Evolutionary conservation across 768 basidiomycete genomes (phyloP).

Genomic region (Boletus vermiculosoides): DNA sequence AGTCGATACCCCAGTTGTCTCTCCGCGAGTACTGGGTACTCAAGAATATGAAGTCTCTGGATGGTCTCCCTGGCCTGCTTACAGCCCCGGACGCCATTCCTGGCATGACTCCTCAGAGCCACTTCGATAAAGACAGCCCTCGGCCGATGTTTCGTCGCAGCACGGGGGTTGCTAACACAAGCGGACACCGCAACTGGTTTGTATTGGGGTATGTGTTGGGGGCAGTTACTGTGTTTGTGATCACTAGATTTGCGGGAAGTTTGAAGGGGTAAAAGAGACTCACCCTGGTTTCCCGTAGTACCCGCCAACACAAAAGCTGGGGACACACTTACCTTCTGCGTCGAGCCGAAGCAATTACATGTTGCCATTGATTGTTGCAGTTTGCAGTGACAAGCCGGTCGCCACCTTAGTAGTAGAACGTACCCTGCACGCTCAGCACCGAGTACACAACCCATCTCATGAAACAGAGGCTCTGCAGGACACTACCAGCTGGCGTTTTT

Average conservation of each 20-base stretch:
- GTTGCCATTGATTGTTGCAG: not conserved
- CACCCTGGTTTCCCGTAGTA: not conserved
- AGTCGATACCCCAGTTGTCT: slow-evolving; percentile 31
- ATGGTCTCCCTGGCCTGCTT: slow-evolving; percentile 54
- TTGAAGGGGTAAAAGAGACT: not conserved
- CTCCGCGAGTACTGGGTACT: slow-evolving; percentile 52
- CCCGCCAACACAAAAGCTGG: not conserved
- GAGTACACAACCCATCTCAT: not conserved
- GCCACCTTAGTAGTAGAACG: not conserved
- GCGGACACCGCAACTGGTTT: slow-evolving; percentile 12
- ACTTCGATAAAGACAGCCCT: slow-evolving; percentile 17
- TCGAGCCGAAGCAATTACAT: too few relatives aligned
- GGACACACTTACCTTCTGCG: not conserved
- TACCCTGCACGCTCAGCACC: not conserved
- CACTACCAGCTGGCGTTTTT: too few relatives aligned
- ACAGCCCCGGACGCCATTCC: slow-evolving; percentile 24
- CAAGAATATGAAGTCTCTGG: slow-evolving; percentile 52
- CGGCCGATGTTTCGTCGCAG: slow-evolving; percentile 14
- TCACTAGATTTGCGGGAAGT: slow-evolving; percentile 1
- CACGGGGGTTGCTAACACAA: not conserved
- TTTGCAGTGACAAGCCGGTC: not conserved
- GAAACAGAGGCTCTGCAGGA: not conserved
- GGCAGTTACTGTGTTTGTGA: slow-evolving; percentile 1
- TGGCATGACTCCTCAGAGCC: slow-evolving; percentile 2
- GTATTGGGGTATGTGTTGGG: slow-evolving; percentile 23